Evolutionary conservation across 139 green algal genomes (phyloP).

Genomic region (Bryopsis sp.): DNA sequence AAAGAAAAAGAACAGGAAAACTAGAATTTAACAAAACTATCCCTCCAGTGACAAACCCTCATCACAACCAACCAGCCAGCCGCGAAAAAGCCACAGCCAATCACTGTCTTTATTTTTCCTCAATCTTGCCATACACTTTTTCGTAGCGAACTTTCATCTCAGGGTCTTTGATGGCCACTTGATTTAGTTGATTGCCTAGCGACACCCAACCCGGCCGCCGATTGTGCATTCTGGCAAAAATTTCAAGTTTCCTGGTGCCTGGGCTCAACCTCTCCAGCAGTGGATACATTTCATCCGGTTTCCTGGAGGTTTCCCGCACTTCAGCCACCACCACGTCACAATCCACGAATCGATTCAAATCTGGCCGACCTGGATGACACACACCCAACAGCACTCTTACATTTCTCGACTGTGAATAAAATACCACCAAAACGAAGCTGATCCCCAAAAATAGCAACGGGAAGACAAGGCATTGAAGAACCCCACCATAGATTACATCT

Average conservation of each 20-base stretch:
- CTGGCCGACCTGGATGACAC: constrained; percentile 17
- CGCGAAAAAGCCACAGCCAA: no score
- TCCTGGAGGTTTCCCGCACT: constrained; percentile 69
- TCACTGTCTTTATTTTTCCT: constrained; percentile 9
- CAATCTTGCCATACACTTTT: constrained; percentile 8
- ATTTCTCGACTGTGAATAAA: no score
- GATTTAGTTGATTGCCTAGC: constrained; percentile 69
- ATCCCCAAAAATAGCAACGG: no score
- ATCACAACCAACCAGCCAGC: no score
- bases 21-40: no score
- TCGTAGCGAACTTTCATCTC: constrained; percentile 23
- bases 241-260: constrained; percentile 57
- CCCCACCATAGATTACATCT: no score
- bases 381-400: no score
- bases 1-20: no score
- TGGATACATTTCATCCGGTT: constrained; percentile 82
- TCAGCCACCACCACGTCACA: constrained; percentile 69
- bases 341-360: constrained; percentile 41
- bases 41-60: no score
- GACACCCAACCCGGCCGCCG: constrained; percentile 66
- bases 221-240: constrained; percentile 66
- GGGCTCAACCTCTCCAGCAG: constrained; percentile 71
- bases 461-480: no score
- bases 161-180: constrained; percentile 28
- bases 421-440: no score